phyloP scores from a whole-genome alignment of 1,284 basidiomycete species.

The Bjerkandera adusta region DNA sequence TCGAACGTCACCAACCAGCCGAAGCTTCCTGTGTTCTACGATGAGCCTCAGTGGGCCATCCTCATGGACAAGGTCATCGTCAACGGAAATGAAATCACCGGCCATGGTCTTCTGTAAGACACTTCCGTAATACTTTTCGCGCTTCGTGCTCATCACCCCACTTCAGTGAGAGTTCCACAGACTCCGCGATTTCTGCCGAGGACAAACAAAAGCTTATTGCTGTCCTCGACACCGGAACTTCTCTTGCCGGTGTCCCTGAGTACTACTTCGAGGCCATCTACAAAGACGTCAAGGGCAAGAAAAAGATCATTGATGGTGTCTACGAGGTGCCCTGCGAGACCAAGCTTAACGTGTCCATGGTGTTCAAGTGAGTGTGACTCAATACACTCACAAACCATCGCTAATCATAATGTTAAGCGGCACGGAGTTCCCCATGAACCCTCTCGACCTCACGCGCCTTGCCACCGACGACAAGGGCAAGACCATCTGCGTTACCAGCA shows the following conservation, averaged over 20 bases:
- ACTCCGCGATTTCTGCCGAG: background rate
- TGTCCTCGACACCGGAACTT: constrained; percentile 18
- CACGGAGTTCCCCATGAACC: constrained; percentile 17
- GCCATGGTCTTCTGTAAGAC: constrained; percentile 9
- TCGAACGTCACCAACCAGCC: constrained; percentile 1
- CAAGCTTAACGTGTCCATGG: constrained; percentile 19
- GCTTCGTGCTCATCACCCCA: background rate
- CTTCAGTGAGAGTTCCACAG: too few species aligned
- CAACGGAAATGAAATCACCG: constrained; percentile 9
- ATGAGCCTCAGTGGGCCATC: constrained; percentile 4
- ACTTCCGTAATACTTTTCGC: background rate
- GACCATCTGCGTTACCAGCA: constrained; percentile 12
- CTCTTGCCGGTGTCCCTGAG: constrained; percentile 11
- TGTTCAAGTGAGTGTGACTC: constrained; percentile 12
- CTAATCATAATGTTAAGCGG: constrained; percentile 1
- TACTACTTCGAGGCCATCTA: constrained; percentile 22
- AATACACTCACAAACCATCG: background rate
- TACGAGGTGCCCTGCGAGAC: constrained; percentile 18
- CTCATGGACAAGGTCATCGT: constrained; percentile 12
- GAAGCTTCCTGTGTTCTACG: constrained; percentile 1
- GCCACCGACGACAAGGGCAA: constrained; percentile 6
- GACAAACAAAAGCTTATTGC: background rate
- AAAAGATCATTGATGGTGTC: background rate
- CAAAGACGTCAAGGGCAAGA: constrained; percentile 16
- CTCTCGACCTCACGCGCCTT: constrained; percentile 16